Evolutionary conservation across 208 protist species (phyloP).

Genomic region (Kentomonas sorsogonicus): DNA sequence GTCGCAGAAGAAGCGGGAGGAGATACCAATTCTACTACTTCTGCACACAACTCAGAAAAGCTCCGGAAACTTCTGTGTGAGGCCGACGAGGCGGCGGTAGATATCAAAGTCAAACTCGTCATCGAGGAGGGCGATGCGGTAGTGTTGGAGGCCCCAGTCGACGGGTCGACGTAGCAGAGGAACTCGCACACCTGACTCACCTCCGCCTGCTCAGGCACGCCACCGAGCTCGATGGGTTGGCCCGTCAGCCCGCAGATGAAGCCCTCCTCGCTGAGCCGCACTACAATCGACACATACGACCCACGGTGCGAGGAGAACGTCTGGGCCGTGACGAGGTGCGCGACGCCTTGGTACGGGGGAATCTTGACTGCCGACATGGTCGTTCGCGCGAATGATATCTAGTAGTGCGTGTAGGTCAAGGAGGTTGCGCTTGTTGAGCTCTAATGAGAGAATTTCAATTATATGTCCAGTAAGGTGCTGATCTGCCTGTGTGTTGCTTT

Average conservation of each 20-base stretch:
- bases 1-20: background rate
- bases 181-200: constrained; percentile 89
- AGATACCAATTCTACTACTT: background rate
- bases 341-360: constrained; percentile 73
- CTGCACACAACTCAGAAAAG: constrained; percentile 50
- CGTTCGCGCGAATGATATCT: constrained; percentile 9
- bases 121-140: constrained; percentile 78
- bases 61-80: constrained; percentile 75
- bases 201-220: constrained; percentile 59
- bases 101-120: constrained; percentile 90
- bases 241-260: constrained; percentile 65
- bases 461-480: background rate
- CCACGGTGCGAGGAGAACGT: constrained; percentile 61
- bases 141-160: constrained; percentile 69
- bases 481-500: too few relatives aligned
- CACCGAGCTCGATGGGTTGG: constrained; percentile 50
- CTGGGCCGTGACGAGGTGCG: constrained; percentile 74
- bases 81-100: constrained; percentile 71
- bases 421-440: background rate
- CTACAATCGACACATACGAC: constrained; percentile 84
- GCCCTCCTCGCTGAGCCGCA: constrained; percentile 64
- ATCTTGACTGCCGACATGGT: constrained; percentile 28
- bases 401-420: background rate
- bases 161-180: constrained; percentile 83
- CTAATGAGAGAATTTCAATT: background rate